A percentile compares a stretch with the other conserved stretches of the same genome.
Evolutionary conservation across 2,329 filamentous ascomycete genomes (phyloP).

Genomic region (Alternaria angustiovoidea): DNA sequence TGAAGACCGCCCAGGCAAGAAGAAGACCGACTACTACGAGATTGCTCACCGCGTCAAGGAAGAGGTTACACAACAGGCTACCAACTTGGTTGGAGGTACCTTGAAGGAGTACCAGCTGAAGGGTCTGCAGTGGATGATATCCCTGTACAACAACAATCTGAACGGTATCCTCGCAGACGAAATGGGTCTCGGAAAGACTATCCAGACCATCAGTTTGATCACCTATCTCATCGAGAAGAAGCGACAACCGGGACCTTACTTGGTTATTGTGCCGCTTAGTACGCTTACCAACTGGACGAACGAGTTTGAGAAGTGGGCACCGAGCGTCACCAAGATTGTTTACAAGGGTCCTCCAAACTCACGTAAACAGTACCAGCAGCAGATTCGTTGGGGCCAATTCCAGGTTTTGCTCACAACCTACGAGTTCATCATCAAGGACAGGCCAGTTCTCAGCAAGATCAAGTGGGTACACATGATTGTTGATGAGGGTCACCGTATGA

Average conservation of each 20-base stretch:
- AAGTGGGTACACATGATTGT: constrained; percentile 99
- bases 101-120: constrained; percentile 99
- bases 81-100: constrained; percentile 86
- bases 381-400: constrained; percentile 93
- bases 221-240: constrained; percentile 98
- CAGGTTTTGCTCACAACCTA: constrained; percentile 97
- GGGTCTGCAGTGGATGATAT: constrained; percentile 99
- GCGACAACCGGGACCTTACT: constrained; percentile 86
- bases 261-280: constrained; percentile 96
- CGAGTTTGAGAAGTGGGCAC: constrained; percentile 99
- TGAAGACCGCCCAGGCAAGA: constrained; percentile 69
- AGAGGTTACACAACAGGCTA: constrained; percentile 82
- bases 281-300: constrained; percentile 98
- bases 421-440: constrained; percentile 99
- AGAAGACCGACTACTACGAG: constrained; percentile 97
- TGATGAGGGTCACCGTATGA: constrained; percentile 99
- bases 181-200: constrained; percentile 99
- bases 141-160: constrained; percentile 99
- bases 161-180: constrained; percentile 99
- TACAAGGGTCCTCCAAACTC: constrained; percentile 94
- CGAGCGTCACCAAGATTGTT: constrained; percentile 82
- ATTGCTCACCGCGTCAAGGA: constrained; percentile 97
- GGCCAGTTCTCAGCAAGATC: constrained; percentile 93
- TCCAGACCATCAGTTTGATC: constrained; percentile 97
- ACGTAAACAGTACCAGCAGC: constrained; percentile 89